Evolutionary conservation across 2,329 filamentous ascomycete species (phyloP).

Genomic region (Ophiocordyceps camponoti-saundersi): DNA sequence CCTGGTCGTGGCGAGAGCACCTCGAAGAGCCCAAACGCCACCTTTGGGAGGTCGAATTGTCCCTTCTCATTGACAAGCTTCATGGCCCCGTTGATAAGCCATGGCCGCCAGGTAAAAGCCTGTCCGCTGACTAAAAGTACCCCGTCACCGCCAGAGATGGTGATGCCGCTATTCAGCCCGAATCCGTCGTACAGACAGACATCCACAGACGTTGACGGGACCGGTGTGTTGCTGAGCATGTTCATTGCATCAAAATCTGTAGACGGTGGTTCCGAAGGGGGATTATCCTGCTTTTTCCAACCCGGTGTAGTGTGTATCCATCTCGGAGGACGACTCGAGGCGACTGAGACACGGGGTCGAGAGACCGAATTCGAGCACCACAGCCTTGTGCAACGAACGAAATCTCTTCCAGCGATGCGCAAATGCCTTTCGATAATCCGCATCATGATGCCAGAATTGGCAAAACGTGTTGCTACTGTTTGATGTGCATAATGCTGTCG

Average conservation of each 20-base stretch:
- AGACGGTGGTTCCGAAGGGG: constrained; percentile 16
- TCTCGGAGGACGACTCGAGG: background rate
- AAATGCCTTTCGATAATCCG: constrained; percentile 8
- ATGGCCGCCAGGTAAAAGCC: constrained; percentile 78
- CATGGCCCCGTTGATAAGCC: constrained; percentile 34
- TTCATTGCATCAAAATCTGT: constrained; percentile 61
- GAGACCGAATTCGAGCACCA: background rate
- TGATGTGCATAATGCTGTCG: background rate
- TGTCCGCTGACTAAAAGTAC: constrained; percentile 72
- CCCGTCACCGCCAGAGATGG: constrained; percentile 51
- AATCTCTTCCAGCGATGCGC: constrained; percentile 3
- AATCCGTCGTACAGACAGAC: constrained; percentile 73
- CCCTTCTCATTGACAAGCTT: constrained; percentile 57
- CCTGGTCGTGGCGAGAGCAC: constrained; percentile 79
- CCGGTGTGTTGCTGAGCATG: constrained; percentile 57
- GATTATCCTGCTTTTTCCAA: constrained; percentile 5
- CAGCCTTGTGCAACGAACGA: too few relatives aligned
- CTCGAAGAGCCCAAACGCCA: constrained; percentile 59
- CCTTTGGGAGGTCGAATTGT: constrained; percentile 59
- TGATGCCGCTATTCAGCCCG: constrained; percentile 64
- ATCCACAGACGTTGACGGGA: constrained; percentile 70
- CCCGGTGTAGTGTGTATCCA: constrained; percentile 5
- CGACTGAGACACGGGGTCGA: background rate
- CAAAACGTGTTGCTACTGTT: background rate
- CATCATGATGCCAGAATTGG: background rate